Base-by-base conservation (phyloP, 306 rosid species). In the Spatholobus suberectus region DNA sequence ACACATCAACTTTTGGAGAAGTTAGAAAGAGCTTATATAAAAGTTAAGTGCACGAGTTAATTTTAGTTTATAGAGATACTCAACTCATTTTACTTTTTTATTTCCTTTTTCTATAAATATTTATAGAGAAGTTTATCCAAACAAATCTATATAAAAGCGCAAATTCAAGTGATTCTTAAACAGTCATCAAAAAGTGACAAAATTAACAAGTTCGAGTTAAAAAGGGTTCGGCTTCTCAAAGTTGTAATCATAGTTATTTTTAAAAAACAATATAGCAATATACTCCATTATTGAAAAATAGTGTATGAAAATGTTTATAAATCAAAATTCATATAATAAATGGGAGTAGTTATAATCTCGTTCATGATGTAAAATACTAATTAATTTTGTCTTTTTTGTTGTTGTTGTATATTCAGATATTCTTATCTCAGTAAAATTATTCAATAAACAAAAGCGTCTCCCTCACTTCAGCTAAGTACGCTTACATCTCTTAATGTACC, bases 381-480 rank as follows among this genome's bases (percentile, higher is more conserved):
- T 62, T 47, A 69, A 21, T 24, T 57, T 44, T 23, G 73, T 68
- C 52, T 21, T 23, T 58, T 46, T 57, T 70, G 15, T n/a, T n/a
- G n/a, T n/a, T n/a, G 15, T 58, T 20, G 70, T 13, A 75, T 4
- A 38, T 18, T 21, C 8, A 24, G 18, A 20, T 18, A 57, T 8
- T n/a, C 55, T 62, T 49, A 51, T 57, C 2, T 43, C 2, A 32
- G 18, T 34, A 9, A 61, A 37, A 76, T 62, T 24, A 71, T 51
- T 76, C 79, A 78, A 7, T 72, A 57, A 79, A 70, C 69, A 79
- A 67, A 26, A 52, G 21, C 79, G 87, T 84, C 87, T 51, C 73
- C 58, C 81, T 84, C 87, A 27, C 46, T 70, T 76, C 82, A 85
- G 76, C 75, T 81, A 85, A 46, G 81, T 83, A 74, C 27, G 20